Conservation (phyloP, 2,329 filamentous ascomycete genomes). For the Amauroascus verrucosus region DNA sequence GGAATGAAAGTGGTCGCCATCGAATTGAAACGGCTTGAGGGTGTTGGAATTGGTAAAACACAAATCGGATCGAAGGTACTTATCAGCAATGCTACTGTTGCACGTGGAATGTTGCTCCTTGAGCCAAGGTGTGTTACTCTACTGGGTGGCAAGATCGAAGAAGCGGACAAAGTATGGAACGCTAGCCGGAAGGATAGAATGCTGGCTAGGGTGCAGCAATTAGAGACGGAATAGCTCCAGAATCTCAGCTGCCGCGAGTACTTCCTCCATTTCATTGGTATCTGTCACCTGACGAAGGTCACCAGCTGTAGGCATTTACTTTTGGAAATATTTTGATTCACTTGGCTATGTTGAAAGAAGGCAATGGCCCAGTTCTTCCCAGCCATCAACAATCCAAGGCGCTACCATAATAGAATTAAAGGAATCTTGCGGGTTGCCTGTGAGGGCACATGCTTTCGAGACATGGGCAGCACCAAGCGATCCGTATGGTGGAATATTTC, state of each 20-base stretch:
- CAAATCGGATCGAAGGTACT: conserved; percentile 75
- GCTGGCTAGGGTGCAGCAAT: conserved; percentile 46
- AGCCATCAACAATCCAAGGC: conserved; percentile 62
- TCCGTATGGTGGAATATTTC: conserved; percentile 63
- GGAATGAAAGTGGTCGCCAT: conserved; percentile 61
- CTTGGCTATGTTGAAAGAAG: conserved; percentile 18
- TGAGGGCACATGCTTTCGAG: conserved; percentile 62
- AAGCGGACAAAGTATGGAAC: conserved; percentile 67
- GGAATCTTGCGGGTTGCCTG: conserved; percentile 59
- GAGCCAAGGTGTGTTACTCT: conserved; percentile 58
- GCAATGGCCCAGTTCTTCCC: conserved; percentile 41
- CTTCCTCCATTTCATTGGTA: neutral
- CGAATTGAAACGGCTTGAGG: conserved; percentile 58
- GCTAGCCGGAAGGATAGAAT: conserved; percentile 60
- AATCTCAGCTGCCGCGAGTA: neutral
- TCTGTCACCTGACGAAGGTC: neutral
- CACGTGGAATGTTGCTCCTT: conserved; percentile 70
- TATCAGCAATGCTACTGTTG: conserved; percentile 52
- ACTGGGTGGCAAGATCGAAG: conserved; percentile 79
- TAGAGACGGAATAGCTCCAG: conserved; percentile 1
- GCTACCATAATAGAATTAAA: conserved; percentile 69
- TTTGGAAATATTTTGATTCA: neutral
- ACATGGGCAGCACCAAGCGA: conserved; percentile 58
- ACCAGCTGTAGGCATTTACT: neutral
- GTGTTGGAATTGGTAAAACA: conserved; percentile 49